Conservation (phyloP, 768 basidiomycete genomes). For the Rhodotorula babjevae region DNA sequence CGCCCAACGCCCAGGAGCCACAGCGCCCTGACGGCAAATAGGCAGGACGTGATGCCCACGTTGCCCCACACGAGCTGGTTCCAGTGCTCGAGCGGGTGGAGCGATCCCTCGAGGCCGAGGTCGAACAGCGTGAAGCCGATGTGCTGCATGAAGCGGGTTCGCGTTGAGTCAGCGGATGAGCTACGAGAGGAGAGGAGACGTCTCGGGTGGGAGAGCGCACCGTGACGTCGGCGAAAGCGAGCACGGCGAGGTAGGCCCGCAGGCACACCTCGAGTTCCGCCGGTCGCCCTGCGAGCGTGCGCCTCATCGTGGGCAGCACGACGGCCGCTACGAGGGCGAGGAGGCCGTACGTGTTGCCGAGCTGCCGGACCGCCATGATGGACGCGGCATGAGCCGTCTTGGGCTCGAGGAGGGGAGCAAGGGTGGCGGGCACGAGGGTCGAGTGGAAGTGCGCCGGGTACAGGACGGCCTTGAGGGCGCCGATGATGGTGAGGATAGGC, state of each 20-base stretch:
- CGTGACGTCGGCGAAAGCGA: conserved; percentile 26
- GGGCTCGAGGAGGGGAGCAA: background rate
- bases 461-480: conserved; percentile 3
- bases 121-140: conserved; percentile 23
- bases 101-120: background rate
- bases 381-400: background rate
- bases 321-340: conserved; percentile 13
- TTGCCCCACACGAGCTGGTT: conserved; percentile 22
- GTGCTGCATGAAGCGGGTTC: background rate
- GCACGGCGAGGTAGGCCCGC: conserved; percentile 6
- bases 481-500: conserved; percentile 15
- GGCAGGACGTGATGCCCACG: conserved; percentile 17
- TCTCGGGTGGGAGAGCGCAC: background rate
- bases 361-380: conserved; percentile 7
- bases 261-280: conserved; percentile 3
- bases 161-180: background rate
- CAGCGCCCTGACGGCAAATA: conserved; percentile 15
- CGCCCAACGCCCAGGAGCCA: conserved; percentile 15
- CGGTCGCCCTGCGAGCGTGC: background rate
- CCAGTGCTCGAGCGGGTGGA: conserved; percentile 7
- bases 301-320: background rate
- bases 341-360: conserved; percentile 27
- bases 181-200: background rate
- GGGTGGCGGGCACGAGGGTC: background rate
- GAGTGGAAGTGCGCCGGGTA: background rate